Percentiles rank a stretch among this genome's conserved stretches.
Evolutionary conservation across 805 yeast genomes (phyloP).

Genomic region (Wickerhamiella spandovensis): DNA sequence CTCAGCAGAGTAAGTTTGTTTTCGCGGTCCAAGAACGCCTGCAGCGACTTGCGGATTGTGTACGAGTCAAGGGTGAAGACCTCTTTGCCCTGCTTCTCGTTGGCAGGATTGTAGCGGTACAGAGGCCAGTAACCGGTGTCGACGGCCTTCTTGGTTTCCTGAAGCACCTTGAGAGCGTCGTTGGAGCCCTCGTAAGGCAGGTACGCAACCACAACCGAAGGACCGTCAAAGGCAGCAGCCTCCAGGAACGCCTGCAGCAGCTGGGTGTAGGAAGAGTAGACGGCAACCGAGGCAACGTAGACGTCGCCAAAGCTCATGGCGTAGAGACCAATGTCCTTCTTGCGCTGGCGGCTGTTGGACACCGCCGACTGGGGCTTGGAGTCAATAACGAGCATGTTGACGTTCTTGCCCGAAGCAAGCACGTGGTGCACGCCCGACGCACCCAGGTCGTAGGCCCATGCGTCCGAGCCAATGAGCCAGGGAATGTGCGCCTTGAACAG

Average conservation of each 20-base stretch:
- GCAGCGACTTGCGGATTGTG: conserved; percentile 59
- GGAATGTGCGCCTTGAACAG: conserved; percentile 37
- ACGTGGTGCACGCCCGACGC: conserved; percentile 82
- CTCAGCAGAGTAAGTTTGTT: conserved; percentile 73
- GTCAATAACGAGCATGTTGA: conserved; percentile 78
- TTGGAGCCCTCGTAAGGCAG: conserved; percentile 57
- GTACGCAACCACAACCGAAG: conserved; percentile 82
- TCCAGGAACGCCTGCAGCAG: conserved; percentile 77
- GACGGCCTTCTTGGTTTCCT: conserved; percentile 79
- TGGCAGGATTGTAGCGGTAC: conserved; percentile 66
- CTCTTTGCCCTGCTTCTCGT: conserved; percentile 32
- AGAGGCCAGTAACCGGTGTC: conserved; percentile 96
- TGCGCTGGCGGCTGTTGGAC: conserved; percentile 32
- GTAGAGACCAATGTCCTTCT: conserved; percentile 85
- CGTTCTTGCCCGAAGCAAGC: conserved; percentile 56
- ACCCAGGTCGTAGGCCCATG: conserved; percentile 92
- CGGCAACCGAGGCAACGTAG: conserved; percentile 89
- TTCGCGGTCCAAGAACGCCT: conserved; percentile 76
- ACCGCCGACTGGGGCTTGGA: conserved; percentile 49
- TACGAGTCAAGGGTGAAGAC: conserved; percentile 74
- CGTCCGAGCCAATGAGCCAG: conserved; percentile 90
- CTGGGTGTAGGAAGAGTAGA: conserved; percentile 88
- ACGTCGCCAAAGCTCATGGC: conserved; percentile 87
- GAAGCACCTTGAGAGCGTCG: conserved; percentile 60
- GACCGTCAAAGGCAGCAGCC: conserved; percentile 82